Conservation (phyloP, 73 alveolate genomes). For the Tetrahymena malaccensis region DNA sequence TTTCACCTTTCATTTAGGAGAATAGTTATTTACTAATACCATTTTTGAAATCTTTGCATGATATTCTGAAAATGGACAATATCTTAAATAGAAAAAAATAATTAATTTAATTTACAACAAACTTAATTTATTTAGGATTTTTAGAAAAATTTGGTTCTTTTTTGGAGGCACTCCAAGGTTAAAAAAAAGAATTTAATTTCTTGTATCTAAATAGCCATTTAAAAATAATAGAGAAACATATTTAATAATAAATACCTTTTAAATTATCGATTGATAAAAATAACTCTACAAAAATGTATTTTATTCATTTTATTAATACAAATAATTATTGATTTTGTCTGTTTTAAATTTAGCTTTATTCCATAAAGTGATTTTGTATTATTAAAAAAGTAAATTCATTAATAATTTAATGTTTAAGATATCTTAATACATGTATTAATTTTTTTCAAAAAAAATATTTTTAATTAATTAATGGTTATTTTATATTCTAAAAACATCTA, state of each 20-base stretch:
- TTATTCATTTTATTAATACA: background rate
- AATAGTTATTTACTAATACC: no score
- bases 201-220: background rate
- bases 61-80: background rate
- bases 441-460: no score
- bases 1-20: background rate
- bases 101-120: background rate
- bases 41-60: background rate
- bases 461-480: no score
- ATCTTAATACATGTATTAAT: no score
- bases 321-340: background rate
- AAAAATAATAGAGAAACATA: background rate
- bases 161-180: background rate
- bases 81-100: background rate
- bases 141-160: background rate
- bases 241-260: background rate
- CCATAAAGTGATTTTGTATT: no score
- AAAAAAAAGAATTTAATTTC: background rate
- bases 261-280: background rate
- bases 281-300: no score
- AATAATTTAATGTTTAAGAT: no score
- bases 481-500: no score
- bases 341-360: no score
- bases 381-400: no score
- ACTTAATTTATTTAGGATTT: background rate